Percentiles rank a stretch among this genome's conserved stretches.
These are phyloP conservation scores for Myxozyma monticola DNA, from an alignment of 805 yeast species.

Conservation along the genomic window DNA sequence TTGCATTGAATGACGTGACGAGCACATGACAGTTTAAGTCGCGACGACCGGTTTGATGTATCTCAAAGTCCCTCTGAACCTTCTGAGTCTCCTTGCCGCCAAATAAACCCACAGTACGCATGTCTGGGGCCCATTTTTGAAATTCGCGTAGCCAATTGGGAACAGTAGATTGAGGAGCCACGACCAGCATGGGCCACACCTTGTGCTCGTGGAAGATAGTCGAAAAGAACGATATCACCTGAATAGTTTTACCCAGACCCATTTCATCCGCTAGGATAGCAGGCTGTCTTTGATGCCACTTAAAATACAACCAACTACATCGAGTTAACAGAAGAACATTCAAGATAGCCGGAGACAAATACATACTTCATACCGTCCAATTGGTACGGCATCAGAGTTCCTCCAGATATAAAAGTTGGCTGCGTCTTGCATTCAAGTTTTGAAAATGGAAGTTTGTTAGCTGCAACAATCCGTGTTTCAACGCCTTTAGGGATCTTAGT, in stretches of 20 bases:
- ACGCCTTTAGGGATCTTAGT: constrained; percentile 2
- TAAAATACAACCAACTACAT: constrained; percentile 27
- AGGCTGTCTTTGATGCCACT: constrained; percentile 22
- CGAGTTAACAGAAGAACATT: neutral
- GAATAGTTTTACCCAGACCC: constrained; percentile 71
- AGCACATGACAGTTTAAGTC: constrained; percentile 51
- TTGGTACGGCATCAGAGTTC: constrained; percentile 27
- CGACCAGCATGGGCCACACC: constrained; percentile 76
- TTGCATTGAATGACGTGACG: constrained; percentile 79
- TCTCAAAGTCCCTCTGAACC: constrained; percentile 40
- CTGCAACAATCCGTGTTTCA: neutral
- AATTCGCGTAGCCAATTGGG: constrained; percentile 94
- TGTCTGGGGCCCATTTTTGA: constrained; percentile 96
- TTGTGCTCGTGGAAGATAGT: constrained; percentile 76
- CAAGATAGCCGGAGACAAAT: neutral
- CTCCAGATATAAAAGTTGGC: constrained; percentile 21
- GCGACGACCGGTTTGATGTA: constrained; percentile 4
- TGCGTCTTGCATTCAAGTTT: constrained; percentile 19
- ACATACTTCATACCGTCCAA: constrained; percentile 27
- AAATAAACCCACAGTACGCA: constrained; percentile 81
- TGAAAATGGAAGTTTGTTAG: constrained; percentile 4
- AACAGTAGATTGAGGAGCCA: constrained; percentile 95
- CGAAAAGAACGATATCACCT: constrained; percentile 88
- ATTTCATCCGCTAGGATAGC: constrained; percentile 75
- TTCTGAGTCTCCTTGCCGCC: constrained; percentile 62